Conservation (phyloP, 768 basidiomycete genomes). For the Amanita exitialis region DNA sequence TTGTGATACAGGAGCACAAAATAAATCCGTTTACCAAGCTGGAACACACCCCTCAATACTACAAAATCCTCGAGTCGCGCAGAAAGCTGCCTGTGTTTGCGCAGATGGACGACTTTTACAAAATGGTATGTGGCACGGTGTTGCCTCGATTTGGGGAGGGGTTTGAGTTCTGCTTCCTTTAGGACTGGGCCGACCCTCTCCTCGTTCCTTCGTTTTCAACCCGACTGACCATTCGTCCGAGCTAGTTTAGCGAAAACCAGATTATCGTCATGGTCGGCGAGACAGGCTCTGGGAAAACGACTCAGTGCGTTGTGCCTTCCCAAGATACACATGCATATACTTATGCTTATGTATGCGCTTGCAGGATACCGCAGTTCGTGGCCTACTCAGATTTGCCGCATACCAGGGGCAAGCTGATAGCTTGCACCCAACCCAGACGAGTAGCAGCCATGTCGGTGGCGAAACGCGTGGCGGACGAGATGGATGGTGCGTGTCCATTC, state of each 20-base stretch:
- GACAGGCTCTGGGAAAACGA: conserved; percentile 94
- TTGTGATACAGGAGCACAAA: conserved; percentile 48
- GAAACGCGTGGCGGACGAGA: conserved; percentile 97
- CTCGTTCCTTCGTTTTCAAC: conserved; percentile 17
- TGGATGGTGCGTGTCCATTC: conserved; percentile 67
- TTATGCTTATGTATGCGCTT: conserved; percentile 5
- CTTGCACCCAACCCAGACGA: conserved; percentile 93
- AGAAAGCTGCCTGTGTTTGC: conserved; percentile 86
- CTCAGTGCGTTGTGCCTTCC: conserved; percentile 52
- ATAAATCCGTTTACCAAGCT: conserved; percentile 83
- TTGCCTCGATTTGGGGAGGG: conserved; percentile 24
- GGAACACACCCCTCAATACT: conserved; percentile 72
- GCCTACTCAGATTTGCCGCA: conserved; percentile 91
- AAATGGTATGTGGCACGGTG: conserved; percentile 54
- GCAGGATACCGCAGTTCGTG: conserved; percentile 93
- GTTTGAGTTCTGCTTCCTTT: conserved; percentile 33
- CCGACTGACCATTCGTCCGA: conserved; percentile 1
- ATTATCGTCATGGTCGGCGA: conserved; percentile 90
- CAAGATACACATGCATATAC: background rate
- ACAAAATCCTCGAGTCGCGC: conserved; percentile 74
- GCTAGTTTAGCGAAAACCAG: conserved; percentile 68
- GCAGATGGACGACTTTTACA: conserved; percentile 89
- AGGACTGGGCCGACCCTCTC: conserved; percentile 28
- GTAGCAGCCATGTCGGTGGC: conserved; percentile 98
- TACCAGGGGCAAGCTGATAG: conserved; percentile 81